Base-by-base conservation (phyloP, 352 stramenopile genomes). In the Pythium phragmitis region DNA sequence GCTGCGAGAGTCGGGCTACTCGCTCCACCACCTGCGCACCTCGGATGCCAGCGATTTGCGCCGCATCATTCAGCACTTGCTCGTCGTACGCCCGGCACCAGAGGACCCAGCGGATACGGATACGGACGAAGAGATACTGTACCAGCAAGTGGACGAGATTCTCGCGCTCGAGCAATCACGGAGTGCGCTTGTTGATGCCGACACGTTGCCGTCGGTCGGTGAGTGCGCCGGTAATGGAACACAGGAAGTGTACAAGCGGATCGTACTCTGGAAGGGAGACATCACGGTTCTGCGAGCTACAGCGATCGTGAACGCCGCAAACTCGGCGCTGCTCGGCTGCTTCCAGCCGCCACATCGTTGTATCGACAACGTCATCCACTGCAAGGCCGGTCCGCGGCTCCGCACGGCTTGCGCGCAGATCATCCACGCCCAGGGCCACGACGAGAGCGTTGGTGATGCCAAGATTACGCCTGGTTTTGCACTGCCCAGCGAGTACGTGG, bases 281-380 rank as follows among this genome's bases (percentile, higher is more conserved):
- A 91, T 90, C 62, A 89, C 79, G 26, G 74, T 72, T 19, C 68
- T 92, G 41, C 59, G 74, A 9, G 69, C 76, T 7, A 86, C 83
- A 17, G 81, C 75, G 13, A 89, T 91, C 45, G 79, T 88, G 0
- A 92, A 91, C 47, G 81, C 83, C 9, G 79, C 81, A 39, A 91
- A 92, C 61, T 77, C 73, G 21, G 64, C 67, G 36, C 70, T 88
- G 17, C 68, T 92, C n/a, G 80, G 81, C 0, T 91, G 83, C 63
- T 92, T 91, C 63, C 72, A 86, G 60, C 81, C 81, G 23, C 73
- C 76, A 4, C 81, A 90, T 57, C 79, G 75, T 39, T 92, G 81
- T 52, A 89, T 89, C 49, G 80, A 92, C 69, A 90, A 91, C 33
- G 73, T 88, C 36, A 91, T 89, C 51, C 81, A 92, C 68, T 79